phyloP scores from a whole-genome alignment of 306 rosid genomes.

The Vigna hirtella region DNA sequence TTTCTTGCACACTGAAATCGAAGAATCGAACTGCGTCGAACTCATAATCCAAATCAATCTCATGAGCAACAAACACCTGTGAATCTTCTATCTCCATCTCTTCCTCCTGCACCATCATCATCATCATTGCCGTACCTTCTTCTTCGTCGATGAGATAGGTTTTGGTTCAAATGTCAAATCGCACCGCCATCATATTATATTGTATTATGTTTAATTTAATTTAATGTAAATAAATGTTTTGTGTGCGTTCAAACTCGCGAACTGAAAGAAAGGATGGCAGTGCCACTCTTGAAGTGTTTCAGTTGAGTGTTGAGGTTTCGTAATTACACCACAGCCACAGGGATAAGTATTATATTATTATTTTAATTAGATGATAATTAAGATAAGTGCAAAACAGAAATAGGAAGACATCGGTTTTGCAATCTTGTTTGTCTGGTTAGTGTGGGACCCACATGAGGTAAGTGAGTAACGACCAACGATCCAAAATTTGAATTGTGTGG shows the following conservation, averaged over 20 bases:
- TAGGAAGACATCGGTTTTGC: background rate
- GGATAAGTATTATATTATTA: background rate
- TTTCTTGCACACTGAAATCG: constrained; percentile 48
- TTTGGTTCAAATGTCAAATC: constrained; percentile 30
- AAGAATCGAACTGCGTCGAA: constrained; percentile 62
- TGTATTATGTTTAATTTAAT: background rate
- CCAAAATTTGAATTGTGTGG: constrained; percentile 48
- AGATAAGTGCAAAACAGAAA: background rate
- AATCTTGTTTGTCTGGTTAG: constrained; percentile 32
- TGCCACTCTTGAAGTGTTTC: constrained; percentile 1
- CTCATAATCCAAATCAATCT: constrained; percentile 57
- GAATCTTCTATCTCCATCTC: constrained; percentile 57
- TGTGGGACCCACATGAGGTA: constrained; percentile 13
- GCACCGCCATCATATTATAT: background rate
- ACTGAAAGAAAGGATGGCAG: background rate
- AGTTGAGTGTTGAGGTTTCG: constrained; percentile 16
- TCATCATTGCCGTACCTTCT: too few species aligned
- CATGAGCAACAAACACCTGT: constrained; percentile 33
- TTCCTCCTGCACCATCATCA: constrained; percentile 33
- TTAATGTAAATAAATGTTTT: constrained; percentile 4
- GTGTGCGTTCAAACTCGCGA: constrained; percentile 15
- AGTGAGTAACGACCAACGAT: constrained; percentile 47
- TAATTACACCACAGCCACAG: background rate
- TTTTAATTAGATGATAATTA: background rate
- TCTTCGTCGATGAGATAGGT: constrained; percentile 16